Evolutionary conservation across 1,284 basidiomycete genomes (phyloP), one percentile per base, ranked within the genome.

Genomic region (Pseudozyma sp.): DNA sequence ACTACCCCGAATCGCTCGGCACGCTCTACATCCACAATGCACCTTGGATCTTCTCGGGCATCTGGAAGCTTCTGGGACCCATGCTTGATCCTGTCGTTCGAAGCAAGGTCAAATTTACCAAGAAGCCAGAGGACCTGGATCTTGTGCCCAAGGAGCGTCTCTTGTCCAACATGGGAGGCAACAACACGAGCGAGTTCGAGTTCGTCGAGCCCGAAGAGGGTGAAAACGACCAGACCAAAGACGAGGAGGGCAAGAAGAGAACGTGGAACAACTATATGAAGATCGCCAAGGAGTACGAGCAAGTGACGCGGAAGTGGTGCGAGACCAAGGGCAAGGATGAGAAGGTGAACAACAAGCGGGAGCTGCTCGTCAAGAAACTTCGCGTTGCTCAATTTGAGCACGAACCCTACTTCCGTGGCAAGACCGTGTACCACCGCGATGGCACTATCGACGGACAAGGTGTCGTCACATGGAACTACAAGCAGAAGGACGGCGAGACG

Each of bases 11-110:
- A 58, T 84, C 83, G 17, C 80, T 86, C 24, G 81, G 76, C 35
- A 80, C 75, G 45, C 79, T 85, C 39, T 80, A 83, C 58, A 81
- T 85, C 45, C 81, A 85, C 76, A 80, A 82, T 13, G 84, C 85
- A 1, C 85, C 85, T 2, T 85, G 84, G 84, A 83, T 86, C 52
- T 85, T 86, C 70, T 76, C 80, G 34, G 85, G 84, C 29, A 79
- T 83, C 68, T 83, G 80, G 81, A 82, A 81, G 64, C 75, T 80
- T 9, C 65, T 84, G 40, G 67, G 75, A n/a, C 81, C 80, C 37
- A 78, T 84, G 77, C 79, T 84, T 16, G 82, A 84, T 67, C 80
- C 82, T 37, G 73, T 75, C 17, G 81, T 84, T 24, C 75, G 81
- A 30, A 70, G 68, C 63, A 84, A 84, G 72, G 79, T 82, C 58